phyloP scores from a whole-genome alignment of 495 filamentous ascomycete genomes.

The Gamarada debralockiae region DNA sequence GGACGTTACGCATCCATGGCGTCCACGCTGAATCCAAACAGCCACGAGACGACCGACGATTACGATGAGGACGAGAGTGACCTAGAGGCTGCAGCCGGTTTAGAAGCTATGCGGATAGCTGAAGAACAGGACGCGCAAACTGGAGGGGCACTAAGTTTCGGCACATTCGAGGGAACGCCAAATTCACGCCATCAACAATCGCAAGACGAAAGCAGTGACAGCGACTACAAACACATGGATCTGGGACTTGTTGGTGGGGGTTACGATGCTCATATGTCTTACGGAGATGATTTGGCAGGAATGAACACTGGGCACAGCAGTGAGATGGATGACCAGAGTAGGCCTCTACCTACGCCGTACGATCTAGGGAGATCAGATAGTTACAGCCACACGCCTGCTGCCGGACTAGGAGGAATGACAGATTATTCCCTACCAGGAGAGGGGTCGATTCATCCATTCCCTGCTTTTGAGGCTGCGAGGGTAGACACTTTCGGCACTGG shows the following conservation, averaged over 20 bases:
- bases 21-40: conserved; percentile 41
- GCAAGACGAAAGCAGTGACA: conserved; percentile 58
- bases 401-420: conserved; percentile 24
- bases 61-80: conserved; percentile 68
- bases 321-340: conserved; percentile 28
- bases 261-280: conserved; percentile 67
- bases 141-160: conserved; percentile 32
- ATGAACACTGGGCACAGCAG: conserved; percentile 27
- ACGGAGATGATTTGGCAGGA: conserved; percentile 52
- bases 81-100: conserved; percentile 81
- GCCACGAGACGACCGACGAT: conserved; percentile 15
- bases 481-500: conserved; percentile 79
- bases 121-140: conserved; percentile 75
- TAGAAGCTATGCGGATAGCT: conserved; percentile 77
- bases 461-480: conserved; percentile 38
- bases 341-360: conserved; percentile 24
- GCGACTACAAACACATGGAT: conserved; percentile 69
- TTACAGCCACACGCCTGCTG: conserved; percentile 35
- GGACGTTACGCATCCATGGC: conserved; percentile 43
- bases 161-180: conserved; percentile 3
- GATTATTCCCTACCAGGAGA: conserved; percentile 41
- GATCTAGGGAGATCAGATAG: conserved; percentile 32
- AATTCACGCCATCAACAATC: conserved; percentile 24
- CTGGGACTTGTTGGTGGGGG: conserved; percentile 70
- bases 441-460: conserved; percentile 57